These are phyloP conservation scores for Colletotrichum tanaceti DNA, from an alignment of 2,329 filamentous ascomycete genomes.

Conservation along the genomic window DNA sequence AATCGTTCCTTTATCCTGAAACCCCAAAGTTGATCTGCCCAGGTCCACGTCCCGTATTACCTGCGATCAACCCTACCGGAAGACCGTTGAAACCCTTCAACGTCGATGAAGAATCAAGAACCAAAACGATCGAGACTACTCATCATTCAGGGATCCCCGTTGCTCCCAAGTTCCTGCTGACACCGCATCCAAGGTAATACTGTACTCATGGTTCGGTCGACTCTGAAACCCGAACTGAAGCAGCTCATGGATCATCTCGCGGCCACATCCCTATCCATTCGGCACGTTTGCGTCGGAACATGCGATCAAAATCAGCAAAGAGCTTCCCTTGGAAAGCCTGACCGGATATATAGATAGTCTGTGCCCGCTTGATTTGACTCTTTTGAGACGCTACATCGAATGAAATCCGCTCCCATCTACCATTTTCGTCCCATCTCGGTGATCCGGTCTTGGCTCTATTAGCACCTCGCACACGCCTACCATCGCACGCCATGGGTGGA, in stretches of 20 bases:
- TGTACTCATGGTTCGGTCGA: slow-evolving; percentile 16
- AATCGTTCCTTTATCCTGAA: too few relatives aligned
- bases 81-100: too few relatives aligned
- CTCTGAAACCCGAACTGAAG: slow-evolving; percentile 17
- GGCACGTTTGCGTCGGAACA: not conserved
- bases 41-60: too few relatives aligned
- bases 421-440: slow-evolving; percentile 3
- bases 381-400: slow-evolving; percentile 15
- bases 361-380: too few relatives aligned
- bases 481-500: not conserved
- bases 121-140: too few relatives aligned
- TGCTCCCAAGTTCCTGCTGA: too few relatives aligned
- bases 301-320: not conserved
- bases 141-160: too few relatives aligned
- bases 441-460: not conserved
- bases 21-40: too few relatives aligned
- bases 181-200: not conserved
- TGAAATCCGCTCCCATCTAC: not conserved
- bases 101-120: too few relatives aligned
- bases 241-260: not conserved
- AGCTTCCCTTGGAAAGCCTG: not conserved
- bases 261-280: not conserved
- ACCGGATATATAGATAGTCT: slow-evolving; percentile 5
- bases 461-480: too few relatives aligned
- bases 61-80: too few relatives aligned